Base-by-base conservation (phyloP, 2,329 filamentous ascomycete species). In the Daldinia sp. region DNA sequence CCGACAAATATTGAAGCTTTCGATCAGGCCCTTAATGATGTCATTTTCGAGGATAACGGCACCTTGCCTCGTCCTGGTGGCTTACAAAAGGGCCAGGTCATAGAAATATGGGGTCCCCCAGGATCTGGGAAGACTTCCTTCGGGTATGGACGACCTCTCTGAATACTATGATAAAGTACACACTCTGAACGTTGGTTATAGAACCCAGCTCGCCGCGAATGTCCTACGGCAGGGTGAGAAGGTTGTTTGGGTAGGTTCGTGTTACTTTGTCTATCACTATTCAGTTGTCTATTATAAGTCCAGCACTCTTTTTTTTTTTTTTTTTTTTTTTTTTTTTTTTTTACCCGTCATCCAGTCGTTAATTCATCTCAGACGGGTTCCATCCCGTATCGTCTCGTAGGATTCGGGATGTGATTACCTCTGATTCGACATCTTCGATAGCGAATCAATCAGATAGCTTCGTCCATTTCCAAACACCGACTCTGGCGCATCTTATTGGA, bases 21-120 rank as follows among this genome's bases (percentile, higher is more conserved):
- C 7, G 87, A 91, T 71, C 71, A 72, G 43, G 74, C 76, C 2
- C 76, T 89, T 59, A 74, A 75, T 21, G 76, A 74, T 55, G 66
- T 71, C 32, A 45, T 56, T 8, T 30, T 63, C 13, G 65, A 63
- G 17, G 39, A 68, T 9, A 52, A 27, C 35, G 54, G 57, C 50
- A 54, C 19, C n/a, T 54, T 50, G 21, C 43, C 61, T 27, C 56
- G 51, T 8, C 67, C 63, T 55, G 83, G 84, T 15, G 93, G 93
- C 3, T 81, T 96, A 48, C 84, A 84, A 63, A 86, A 88, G 58
- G 92, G 93, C 11, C 91, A 93, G 75, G 83, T 97, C 39, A 91
- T 91, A 3, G 94, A 98, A 77, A 80, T 97, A 50, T 96, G 92
- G 85, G 94, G 94, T 0, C 93, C 94, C 9, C 90, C 92, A 7